A percentile compares a stretch with the other conserved stretches of the same genome.
phyloP scores from a whole-genome alignment of 495 filamentous ascomycete genomes.

The Aspergillus indologenus region DNA sequence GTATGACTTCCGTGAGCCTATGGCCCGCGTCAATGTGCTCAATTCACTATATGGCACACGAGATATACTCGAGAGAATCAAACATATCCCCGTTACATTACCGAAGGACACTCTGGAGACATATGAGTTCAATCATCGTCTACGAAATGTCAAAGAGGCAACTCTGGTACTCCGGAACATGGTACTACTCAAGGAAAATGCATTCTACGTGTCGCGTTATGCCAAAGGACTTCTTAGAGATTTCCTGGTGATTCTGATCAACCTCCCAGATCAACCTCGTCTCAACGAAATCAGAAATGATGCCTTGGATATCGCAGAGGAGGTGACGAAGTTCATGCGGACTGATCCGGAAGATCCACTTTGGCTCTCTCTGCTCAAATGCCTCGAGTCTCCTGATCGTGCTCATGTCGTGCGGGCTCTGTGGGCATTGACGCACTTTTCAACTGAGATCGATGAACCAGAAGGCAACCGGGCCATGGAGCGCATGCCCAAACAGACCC shows the following conservation, averaged over 20 bases:
- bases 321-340: conserved; percentile 74
- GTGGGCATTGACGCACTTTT: conserved; percentile 81
- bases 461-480: conserved; percentile 63
- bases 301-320: conserved; percentile 88
- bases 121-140: conserved; percentile 62
- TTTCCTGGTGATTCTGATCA: conserved; percentile 74
- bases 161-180: conserved; percentile 89
- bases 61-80: conserved; percentile 68
- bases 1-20: conserved; percentile 56
- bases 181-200: conserved; percentile 86
- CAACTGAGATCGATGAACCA: conserved; percentile 73
- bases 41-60: conserved; percentile 62
- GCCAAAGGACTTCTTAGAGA: conserved; percentile 66
- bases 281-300: conserved; percentile 87
- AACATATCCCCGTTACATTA: conserved; percentile 53
- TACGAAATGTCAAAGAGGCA: conserved; percentile 80
- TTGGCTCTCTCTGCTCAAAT: conserved; percentile 69
- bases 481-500: conserved; percentile 59
- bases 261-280: conserved; percentile 69
- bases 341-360: conserved; percentile 71
- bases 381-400: conserved; percentile 71
- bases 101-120: conserved; percentile 70
- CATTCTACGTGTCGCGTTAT: conserved; percentile 70
- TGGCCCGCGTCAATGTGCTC: conserved; percentile 65
- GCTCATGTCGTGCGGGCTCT: conserved; percentile 83